phyloP scores from a whole-genome alignment of 1,284 basidiomycete genomes.

The Mycosarcoma mackinlayi region DNA sequence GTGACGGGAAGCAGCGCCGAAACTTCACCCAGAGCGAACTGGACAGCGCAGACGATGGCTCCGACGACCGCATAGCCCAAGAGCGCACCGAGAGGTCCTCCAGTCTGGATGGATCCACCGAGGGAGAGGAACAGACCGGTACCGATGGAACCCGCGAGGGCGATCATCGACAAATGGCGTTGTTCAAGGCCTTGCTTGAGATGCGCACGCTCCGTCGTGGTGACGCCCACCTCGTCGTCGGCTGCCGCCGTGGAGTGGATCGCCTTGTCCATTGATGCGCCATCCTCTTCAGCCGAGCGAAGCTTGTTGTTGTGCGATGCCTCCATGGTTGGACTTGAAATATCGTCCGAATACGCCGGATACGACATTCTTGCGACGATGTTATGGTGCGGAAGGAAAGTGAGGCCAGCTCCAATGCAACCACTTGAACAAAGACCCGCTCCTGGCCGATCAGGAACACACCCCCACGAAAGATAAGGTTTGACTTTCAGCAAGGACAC shows the following conservation, averaged over 20 bases:
- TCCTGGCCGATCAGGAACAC: too few relatives aligned
- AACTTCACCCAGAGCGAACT: slow-evolving; percentile 51
- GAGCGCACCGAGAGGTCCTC: slow-evolving; percentile 53
- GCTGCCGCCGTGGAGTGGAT: slow-evolving; percentile 5
- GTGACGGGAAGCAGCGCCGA: slow-evolving; percentile 72
- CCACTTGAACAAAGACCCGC: background rate
- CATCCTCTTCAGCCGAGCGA: slow-evolving; percentile 27
- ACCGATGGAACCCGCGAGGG: slow-evolving; percentile 56
- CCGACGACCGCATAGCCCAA: slow-evolving; percentile 54
- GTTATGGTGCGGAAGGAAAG: slow-evolving; percentile 8
- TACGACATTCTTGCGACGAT: too few relatives aligned
- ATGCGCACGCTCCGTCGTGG: slow-evolving; percentile 17
- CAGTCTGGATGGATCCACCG: slow-evolving; percentile 48
- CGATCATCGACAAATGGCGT: slow-evolving; percentile 58
- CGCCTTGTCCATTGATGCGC: slow-evolving; percentile 17
- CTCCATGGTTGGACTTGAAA: slow-evolving; percentile 15
- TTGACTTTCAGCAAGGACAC: too few relatives aligned
- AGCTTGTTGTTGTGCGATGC: slow-evolving; percentile 36
- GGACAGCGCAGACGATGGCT: slow-evolving; percentile 51
- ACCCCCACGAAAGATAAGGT: too few relatives aligned
- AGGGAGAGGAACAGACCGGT: slow-evolving; percentile 56
- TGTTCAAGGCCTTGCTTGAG: slow-evolving; percentile 51
- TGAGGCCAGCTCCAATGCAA: background rate
- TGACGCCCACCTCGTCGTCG: slow-evolving; percentile 19
- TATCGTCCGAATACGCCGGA: too few relatives aligned